phyloP scores from a whole-genome alignment of 768 basidiomycete genomes.

The Phanerochaete sordida region DNA sequence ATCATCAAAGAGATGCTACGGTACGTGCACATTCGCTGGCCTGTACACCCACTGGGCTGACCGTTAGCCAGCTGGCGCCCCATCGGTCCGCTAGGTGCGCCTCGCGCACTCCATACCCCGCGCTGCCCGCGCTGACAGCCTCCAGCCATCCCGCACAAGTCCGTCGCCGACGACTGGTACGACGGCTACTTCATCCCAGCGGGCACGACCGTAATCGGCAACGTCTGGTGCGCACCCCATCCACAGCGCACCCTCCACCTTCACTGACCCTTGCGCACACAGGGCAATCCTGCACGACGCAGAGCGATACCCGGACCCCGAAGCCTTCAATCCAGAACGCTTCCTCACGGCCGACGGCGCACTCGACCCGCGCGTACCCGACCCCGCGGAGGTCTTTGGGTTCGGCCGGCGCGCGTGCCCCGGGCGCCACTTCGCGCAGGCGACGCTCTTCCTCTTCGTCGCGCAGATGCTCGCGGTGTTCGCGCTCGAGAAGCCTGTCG shows the following conservation, averaged over 20 bases:
- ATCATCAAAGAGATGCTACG: constrained; percentile 1
- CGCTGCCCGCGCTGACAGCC: not conserved
- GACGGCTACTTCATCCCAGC: not conserved
- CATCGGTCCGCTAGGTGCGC: not conserved
- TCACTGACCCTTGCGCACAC: not conserved
- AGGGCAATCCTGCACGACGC: constrained; percentile 39
- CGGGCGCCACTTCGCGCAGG: not conserved
- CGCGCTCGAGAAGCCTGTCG: not conserved
- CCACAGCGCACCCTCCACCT: no score
- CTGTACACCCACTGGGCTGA: no score
- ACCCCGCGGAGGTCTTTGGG: not conserved
- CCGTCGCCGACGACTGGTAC: not conserved
- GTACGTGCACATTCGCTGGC: not conserved
- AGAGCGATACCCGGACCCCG: constrained; percentile 45
- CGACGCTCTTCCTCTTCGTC: not conserved
- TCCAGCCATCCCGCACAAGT: not conserved
- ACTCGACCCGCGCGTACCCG: constrained; percentile 2
- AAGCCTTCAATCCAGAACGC: constrained; percentile 46
- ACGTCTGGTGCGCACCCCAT: not conserved
- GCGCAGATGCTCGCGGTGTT: not conserved
- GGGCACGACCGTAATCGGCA: not conserved
- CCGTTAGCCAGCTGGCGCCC: not conserved
- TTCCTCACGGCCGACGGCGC: constrained; percentile 21
- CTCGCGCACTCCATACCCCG: not conserved
- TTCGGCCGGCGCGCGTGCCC: constrained; percentile 1